Percentiles rank a stretch among this genome's conserved stretches.
Evolutionary conservation across 2,329 filamentous ascomycete species (phyloP).

Genomic region (Didymellaceae sp.): DNA sequence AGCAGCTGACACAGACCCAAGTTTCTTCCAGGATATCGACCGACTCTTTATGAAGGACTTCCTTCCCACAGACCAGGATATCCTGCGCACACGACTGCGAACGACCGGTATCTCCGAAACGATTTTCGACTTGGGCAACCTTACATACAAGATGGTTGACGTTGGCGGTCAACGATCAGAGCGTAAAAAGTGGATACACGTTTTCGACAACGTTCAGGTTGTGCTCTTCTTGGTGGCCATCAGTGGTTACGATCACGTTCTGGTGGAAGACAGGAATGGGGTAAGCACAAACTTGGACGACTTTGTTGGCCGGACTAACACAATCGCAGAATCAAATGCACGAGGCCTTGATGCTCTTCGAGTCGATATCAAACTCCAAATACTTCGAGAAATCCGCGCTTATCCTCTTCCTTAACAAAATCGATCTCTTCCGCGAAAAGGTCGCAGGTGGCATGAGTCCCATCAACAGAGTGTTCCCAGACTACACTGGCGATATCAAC

Average conservation of each 20-base stretch:
- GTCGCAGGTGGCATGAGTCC: conserved; percentile 54
- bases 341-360: conserved; percentile 61
- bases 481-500: conserved; percentile 53
- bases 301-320: conserved; percentile 10
- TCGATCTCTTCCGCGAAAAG: conserved; percentile 60
- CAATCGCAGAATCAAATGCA: conserved; percentile 60
- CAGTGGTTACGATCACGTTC: conserved; percentile 93
- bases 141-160: conserved; percentile 97
- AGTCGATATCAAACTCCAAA: conserved; percentile 60
- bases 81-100: conserved; percentile 85
- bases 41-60: conserved; percentile 72
- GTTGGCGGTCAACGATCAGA: conserved; percentile 91
- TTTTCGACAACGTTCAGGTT: conserved; percentile 92
- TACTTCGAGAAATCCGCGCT: conserved; percentile 60
- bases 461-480: conserved; percentile 58
- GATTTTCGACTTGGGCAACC: conserved; percentile 86
- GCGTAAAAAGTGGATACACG: conserved; percentile 97
- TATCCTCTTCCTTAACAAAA: conserved; percentile 62
- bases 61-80: conserved; percentile 91
- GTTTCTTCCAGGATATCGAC: conserved; percentile 78
- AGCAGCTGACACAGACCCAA: conserved; percentile 49
- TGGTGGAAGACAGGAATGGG: conserved; percentile 95
- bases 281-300: conserved; percentile 61
- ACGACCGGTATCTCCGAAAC: conserved; percentile 97
- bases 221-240: conserved; percentile 93